phyloP scores from a whole-genome alignment of 1,139 yeast species.

The Hemisphaericaspora lyxosophila region DNA sequence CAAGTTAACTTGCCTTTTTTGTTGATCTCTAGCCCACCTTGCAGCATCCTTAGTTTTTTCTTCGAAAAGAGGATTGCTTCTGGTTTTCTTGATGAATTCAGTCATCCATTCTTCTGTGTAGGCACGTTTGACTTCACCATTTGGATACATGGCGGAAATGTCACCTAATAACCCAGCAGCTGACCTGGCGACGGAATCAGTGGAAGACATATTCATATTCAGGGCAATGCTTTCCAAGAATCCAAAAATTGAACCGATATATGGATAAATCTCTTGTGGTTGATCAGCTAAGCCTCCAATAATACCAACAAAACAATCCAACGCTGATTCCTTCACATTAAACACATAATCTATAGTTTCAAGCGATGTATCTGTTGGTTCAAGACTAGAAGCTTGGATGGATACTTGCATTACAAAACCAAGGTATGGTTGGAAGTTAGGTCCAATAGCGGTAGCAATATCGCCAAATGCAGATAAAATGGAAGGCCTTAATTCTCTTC shows the following conservation, averaged over 20 bases:
- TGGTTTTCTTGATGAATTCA: slow-evolving; percentile 71
- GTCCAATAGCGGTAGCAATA: slow-evolving; percentile 85
- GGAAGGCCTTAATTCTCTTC: slow-evolving; percentile 80
- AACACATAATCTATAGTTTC: slow-evolving; percentile 79
- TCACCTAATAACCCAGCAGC: slow-evolving; percentile 92
- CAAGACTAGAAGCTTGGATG: slow-evolving; percentile 52
- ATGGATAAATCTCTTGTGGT: slow-evolving; percentile 67
- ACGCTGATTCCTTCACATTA: slow-evolving; percentile 76
- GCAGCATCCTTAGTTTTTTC: slow-evolving; percentile 82
- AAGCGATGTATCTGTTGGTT: slow-evolving; percentile 57
- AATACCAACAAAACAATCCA: slow-evolving; percentile 94
- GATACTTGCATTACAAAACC: slow-evolving; percentile 76
- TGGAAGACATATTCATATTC: slow-evolving; percentile 58
- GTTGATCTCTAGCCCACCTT: slow-evolving; percentile 94
- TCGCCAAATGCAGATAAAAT: slow-evolving; percentile 96
- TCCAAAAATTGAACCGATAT: slow-evolving; percentile 66
- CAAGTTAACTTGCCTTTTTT: slow-evolving; percentile 49
- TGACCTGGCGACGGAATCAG: slow-evolving; percentile 70
- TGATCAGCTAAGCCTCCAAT: slow-evolving; percentile 78
- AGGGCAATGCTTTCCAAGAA: slow-evolving; percentile 61
- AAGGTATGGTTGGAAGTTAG: slow-evolving; percentile 70
- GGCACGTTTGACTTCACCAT: slow-evolving; percentile 65
- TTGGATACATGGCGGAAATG: slow-evolving; percentile 81
- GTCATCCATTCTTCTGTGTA: slow-evolving; percentile 77
- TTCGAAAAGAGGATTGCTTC: slow-evolving; percentile 59